phyloP scores from a whole-genome alignment of 2,329 filamentous ascomycete genomes.

The Arthroderma uncinatum region DNA sequence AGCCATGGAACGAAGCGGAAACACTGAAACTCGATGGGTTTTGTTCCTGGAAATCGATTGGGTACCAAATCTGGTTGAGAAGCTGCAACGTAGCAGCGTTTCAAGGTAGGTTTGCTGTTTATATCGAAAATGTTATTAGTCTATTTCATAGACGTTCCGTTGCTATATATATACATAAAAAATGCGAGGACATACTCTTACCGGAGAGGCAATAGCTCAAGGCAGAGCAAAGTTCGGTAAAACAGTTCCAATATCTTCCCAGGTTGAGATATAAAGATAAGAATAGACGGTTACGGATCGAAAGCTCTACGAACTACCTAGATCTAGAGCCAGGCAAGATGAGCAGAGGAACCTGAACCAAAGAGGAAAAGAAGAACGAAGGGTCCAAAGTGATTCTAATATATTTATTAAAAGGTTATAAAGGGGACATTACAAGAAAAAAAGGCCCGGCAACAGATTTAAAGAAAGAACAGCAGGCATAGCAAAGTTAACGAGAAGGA shows the following conservation, averaged over 20 bases:
- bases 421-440: not conserved
- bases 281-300: not conserved
- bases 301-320: not conserved
- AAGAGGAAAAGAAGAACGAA: not conserved
- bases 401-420: not conserved
- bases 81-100: no score
- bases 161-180: no score
- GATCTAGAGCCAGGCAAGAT: not conserved
- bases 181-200: not conserved
- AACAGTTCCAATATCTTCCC: not conserved
- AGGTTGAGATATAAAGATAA: not conserved
- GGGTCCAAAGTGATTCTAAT: not conserved
- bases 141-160: not conserved
- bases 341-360: not conserved
- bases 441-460: not conserved
- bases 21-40: not conserved
- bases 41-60: not conserved
- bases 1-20: slow-evolving; percentile 17
- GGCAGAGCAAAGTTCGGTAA: not conserved
- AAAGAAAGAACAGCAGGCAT: not conserved
- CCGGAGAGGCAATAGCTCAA: not conserved
- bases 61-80: not conserved
- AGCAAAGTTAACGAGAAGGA: not conserved
- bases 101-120: not conserved
- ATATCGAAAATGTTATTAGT: not conserved